Conservation (phyloP, 352 stramenopile species). For the Globisporangium sylvaticum region DNA sequence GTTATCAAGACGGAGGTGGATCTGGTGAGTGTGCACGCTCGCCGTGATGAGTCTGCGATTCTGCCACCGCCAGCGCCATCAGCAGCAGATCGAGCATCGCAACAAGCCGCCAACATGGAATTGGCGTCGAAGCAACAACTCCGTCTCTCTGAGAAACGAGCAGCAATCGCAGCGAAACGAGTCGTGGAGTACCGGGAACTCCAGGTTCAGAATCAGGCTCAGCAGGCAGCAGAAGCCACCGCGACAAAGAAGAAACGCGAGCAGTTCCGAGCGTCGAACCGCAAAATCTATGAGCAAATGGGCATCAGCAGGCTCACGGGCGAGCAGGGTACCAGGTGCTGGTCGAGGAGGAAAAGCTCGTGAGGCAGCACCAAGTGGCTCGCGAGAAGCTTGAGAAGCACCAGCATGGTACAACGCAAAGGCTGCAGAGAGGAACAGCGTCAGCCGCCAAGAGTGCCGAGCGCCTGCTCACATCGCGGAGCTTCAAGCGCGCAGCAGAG, state of each 20-base stretch:
- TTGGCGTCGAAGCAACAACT: background rate
- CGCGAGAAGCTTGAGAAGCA: conserved; percentile 19
- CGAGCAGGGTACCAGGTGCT: conserved; percentile 30
- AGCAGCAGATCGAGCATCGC: background rate
- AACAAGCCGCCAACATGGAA: background rate
- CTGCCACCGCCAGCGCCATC: background rate
- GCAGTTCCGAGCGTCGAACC: conserved; percentile 28
- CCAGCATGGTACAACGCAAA: conserved; percentile 39
- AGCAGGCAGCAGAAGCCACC: conserved; percentile 11
- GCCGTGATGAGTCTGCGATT: background rate
- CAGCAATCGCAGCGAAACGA: conserved; percentile 10
- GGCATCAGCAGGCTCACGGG: conserved; percentile 34
- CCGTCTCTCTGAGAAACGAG: conserved; percentile 4
- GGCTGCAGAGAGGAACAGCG: background rate
- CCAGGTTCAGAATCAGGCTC: conserved; percentile 9
- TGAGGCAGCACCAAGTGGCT: conserved; percentile 15
- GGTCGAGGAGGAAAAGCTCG: conserved; percentile 18
- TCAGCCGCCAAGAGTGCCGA: background rate
- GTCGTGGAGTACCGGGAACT: conserved; percentile 4
- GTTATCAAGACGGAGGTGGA: background rate
- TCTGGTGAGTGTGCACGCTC: conserved; percentile 8
- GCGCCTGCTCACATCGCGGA: conserved; percentile 19
- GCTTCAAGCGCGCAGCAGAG: conserved; percentile 11
- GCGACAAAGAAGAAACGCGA: conserved; percentile 21
- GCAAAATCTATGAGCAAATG: conserved; percentile 37